Conservation (phyloP, 164 flowering plant genomes). For the Umbilicus rupestris region DNA sequence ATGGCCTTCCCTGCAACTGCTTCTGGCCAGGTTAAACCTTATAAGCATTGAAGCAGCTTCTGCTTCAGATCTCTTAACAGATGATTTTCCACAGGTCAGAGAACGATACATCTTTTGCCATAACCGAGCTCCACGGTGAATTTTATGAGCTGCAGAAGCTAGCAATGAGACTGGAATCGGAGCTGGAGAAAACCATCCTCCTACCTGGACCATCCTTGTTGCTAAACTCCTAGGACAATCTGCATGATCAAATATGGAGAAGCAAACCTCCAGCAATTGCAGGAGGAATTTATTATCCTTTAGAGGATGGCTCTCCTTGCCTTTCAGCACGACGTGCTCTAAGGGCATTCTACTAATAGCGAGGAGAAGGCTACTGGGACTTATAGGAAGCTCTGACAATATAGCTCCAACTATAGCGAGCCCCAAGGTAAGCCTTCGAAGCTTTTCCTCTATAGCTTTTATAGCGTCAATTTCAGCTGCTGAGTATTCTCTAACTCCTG, state of each 20-base stretch:
- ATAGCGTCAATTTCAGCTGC: slow-evolving; percentile 64
- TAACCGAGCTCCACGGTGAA: slow-evolving; percentile 25
- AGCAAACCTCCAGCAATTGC: slow-evolving; percentile 87
- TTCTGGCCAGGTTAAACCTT: slow-evolving; percentile 73
- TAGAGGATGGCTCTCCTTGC: slow-evolving; percentile 38
- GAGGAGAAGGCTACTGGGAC: slow-evolving; percentile 69
- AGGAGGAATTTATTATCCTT: slow-evolving; percentile 54
- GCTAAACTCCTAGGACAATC: slow-evolving; percentile 84
- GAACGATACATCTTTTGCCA: slow-evolving; percentile 48
- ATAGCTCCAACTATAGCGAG: slow-evolving; percentile 77
- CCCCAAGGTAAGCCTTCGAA: slow-evolving; percentile 72
- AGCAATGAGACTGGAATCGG: slow-evolving; percentile 54
- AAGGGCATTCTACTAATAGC: slow-evolving; percentile 77
- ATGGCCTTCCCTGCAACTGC: slow-evolving; percentile 37
- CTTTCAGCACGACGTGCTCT: slow-evolving; percentile 46
- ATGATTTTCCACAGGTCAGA: slow-evolving; percentile 53
- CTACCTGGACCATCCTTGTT: slow-evolving; percentile 73
- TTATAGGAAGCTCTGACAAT: slow-evolving; percentile 82
- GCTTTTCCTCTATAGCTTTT: slow-evolving; percentile 69
- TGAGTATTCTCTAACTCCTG: slow-evolving; percentile 46
- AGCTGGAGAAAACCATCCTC: slow-evolving; percentile 91
- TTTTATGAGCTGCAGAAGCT: slow-evolving; percentile 56
- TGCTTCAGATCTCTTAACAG: slow-evolving; percentile 52
- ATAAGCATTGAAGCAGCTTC: slow-evolving; percentile 77
- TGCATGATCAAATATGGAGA: slow-evolving; percentile 92